Conservation (phyloP, 306 rosid genomes). For the Arachis stenosperma region DNA sequence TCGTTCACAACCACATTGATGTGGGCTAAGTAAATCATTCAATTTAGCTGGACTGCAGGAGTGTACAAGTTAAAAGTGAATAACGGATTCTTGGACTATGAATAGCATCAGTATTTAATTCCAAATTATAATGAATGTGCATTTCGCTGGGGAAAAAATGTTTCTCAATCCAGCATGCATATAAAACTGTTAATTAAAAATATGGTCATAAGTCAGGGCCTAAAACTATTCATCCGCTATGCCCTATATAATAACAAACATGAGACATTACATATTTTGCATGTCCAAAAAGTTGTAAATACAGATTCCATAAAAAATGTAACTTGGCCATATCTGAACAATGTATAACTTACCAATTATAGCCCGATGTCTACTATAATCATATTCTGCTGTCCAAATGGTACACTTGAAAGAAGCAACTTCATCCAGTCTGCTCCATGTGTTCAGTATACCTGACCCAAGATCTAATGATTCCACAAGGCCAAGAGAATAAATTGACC, state of each 20-base stretch:
- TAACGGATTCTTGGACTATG: background rate
- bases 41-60: slow-evolving; percentile 22
- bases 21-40: slow-evolving; percentile 16
- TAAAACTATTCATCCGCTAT: slow-evolving; percentile 15
- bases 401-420: slow-evolving; percentile 70
- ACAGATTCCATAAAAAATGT: slow-evolving; percentile 4
- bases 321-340: slow-evolving; percentile 1
- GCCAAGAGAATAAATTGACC: slow-evolving; percentile 61
- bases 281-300: slow-evolving; percentile 3
- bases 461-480: slow-evolving; percentile 66
- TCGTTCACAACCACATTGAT: slow-evolving; percentile 24
- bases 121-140: slow-evolving; percentile 18
- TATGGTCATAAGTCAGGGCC: background rate
- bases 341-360: slow-evolving; percentile 33
- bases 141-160: slow-evolving; percentile 14
- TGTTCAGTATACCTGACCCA: slow-evolving; percentile 41
- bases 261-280: slow-evolving; percentile 8
- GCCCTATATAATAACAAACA: background rate
- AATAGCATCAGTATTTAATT: slow-evolving; percentile 30
- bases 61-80: slow-evolving; percentile 9
- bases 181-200: slow-evolving; percentile 21
- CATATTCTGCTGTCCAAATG: slow-evolving; percentile 83
- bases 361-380: slow-evolving; percentile 58
- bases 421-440: slow-evolving; percentile 56
- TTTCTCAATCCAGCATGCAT: slow-evolving; percentile 24